phyloP scores from a whole-genome alignment of 169 alveolate species.

The Plasmodium coatneyi region DNA sequence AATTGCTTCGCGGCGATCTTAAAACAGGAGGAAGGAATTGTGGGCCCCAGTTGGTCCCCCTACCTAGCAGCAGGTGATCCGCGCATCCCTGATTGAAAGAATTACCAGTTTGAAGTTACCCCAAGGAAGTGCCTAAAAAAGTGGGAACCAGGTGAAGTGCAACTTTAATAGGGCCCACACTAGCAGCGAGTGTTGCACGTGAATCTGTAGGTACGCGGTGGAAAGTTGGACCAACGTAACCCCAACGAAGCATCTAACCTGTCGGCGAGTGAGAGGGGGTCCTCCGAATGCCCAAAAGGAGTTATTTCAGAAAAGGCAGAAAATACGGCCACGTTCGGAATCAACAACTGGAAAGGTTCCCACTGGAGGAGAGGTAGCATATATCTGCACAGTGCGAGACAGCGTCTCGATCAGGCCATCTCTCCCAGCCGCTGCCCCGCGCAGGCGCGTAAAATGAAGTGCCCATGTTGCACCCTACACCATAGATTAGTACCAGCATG shows the following conservation, averaged over 20 bases:
- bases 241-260: no score
- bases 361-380: background rate
- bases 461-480: background rate
- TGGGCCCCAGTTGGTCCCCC: background rate
- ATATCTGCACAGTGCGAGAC: no score
- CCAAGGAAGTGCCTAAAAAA: background rate
- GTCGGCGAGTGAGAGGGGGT: no score
- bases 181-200: no score
- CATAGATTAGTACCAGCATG: conserved; percentile 6
- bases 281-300: no score
- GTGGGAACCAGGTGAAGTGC: no score
- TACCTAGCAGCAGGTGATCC: background rate
- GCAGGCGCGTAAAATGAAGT: background rate
- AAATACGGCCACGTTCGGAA: background rate
- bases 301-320: background rate
- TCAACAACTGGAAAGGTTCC: no score
- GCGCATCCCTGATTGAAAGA: background rate
- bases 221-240: no score
- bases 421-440: background rate
- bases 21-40: background rate
- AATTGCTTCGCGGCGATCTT: background rate
- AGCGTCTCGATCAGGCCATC: background rate
- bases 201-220: no score
- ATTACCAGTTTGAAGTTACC: background rate
- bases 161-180: no score